A percentile compares a stretch with the other conserved stretches of the same genome.
phyloP scores from a whole-genome alignment of 768 basidiomycete species.

The Amanita rubescens region DNA sequence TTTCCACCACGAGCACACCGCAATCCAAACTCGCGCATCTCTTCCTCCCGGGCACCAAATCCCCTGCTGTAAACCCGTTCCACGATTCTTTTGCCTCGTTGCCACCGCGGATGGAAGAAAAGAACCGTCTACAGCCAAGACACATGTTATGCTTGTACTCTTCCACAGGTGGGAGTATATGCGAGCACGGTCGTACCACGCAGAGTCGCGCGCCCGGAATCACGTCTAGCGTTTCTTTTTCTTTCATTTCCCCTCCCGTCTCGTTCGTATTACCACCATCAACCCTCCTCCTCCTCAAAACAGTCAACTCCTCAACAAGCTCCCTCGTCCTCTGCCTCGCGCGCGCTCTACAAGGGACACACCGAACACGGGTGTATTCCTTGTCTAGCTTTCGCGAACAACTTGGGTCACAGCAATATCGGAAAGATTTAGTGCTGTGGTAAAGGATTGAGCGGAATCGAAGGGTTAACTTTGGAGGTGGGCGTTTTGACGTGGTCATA shows the following conservation, averaged over 20 bases:
- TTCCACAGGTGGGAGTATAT: constrained; percentile 25
- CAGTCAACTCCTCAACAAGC: not conserved
- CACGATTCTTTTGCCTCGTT: constrained; percentile 19
- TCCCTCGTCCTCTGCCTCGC: not conserved
- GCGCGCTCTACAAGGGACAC: not conserved
- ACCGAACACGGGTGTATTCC: not conserved
- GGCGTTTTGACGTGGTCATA: not conserved
- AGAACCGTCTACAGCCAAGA: not conserved
- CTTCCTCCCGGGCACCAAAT: not conserved
- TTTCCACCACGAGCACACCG: constrained; percentile 4
- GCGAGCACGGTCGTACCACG: constrained; percentile 23
- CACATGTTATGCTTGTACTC: constrained; percentile 38
- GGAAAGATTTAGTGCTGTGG: not conserved
- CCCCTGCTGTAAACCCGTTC: constrained; percentile 3
- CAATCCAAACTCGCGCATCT: constrained; percentile 22
- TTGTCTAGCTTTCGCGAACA: not conserved
- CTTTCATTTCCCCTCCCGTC: not conserved
- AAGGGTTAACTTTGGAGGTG: not conserved
- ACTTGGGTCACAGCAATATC: not conserved
- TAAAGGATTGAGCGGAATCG: no score
- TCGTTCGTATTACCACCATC: not conserved
- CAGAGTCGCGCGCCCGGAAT: constrained; percentile 30
- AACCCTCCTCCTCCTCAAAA: not conserved
- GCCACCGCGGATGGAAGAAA: constrained; percentile 18
- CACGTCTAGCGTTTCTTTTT: not conserved